Base-by-base conservation (phyloP, 116 monocot genomes). In the Thalassia testudinum region DNA sequence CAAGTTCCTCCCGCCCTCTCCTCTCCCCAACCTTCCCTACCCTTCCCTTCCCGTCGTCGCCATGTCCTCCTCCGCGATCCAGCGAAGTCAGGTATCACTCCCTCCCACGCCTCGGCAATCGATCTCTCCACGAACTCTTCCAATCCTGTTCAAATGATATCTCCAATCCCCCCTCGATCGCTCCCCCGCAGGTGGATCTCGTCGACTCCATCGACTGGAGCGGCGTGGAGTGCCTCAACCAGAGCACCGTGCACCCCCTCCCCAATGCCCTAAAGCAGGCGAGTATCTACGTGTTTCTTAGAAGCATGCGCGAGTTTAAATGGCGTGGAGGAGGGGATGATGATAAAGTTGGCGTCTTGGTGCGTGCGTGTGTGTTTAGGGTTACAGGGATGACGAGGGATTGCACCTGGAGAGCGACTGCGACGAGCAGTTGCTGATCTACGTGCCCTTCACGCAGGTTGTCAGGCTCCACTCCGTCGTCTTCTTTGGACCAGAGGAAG, bases 251-350 rank as follows among this genome's bases (percentile, higher is more conserved):
- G 49, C 75, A 99, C 61, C 37, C 80, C 16, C 27, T 99, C 34
- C 82, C 50, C 61, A 99, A 99, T 56, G 86, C 80, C 42, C 50
- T 99, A 50, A 99, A 99, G 55, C 82, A 90, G 90, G 99, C 80
- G 30, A 34, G 30, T 34, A 10, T 5, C 10, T 10, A 10, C 6
- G 10, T 5, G 30, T 34, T 10, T 34, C 30, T 10, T 34, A 34
- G 30, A 10, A 3, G 30, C 30, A 5, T 3, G 10, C 30, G 30
- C 30, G 30, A 34, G 10, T 22, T 22, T 12, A 13, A 29, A n/a
- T n/a, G 1, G 18, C 12, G 21, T 12, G 23, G 17, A 4, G 43
- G 24, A 25, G 12, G 42, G 20, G 24, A 16, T 58, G 42, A 14
- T 58, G 40, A 22, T 40, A 40, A 14, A 7, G 6, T 40, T 40